Evolutionary conservation across 1,284 basidiomycete species (phyloP).

Genomic region (Moesziomyces parantarcticus): DNA sequence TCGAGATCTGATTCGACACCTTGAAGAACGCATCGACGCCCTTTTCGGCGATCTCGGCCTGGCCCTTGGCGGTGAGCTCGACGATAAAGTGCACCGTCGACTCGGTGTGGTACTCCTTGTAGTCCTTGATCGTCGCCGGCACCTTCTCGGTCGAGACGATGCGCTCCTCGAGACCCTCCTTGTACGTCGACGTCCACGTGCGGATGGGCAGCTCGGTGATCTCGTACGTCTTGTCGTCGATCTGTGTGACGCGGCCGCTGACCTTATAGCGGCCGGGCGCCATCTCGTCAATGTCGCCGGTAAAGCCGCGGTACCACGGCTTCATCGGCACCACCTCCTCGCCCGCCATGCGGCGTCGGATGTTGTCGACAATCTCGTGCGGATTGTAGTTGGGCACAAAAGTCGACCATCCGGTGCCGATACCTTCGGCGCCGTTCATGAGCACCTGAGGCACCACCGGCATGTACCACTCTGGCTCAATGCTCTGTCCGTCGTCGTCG

Average conservation of each 20-base stretch:
- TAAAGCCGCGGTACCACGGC: conserved; percentile 97
- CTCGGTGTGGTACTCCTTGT: conserved; percentile 77
- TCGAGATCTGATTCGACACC: conserved; percentile 82
- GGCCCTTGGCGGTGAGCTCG: conserved; percentile 81
- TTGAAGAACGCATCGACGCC: conserved; percentile 94
- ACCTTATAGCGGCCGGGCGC: conserved; percentile 89
- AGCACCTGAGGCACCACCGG: conserved; percentile 89
- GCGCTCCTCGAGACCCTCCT: conserved; percentile 84
- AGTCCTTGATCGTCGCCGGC: conserved; percentile 71
- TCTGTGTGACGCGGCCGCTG: conserved; percentile 79
- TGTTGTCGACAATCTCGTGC: conserved; percentile 85
- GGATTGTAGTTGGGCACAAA: conserved; percentile 94
- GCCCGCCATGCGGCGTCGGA: conserved; percentile 85
- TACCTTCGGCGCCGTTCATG: conserved; percentile 95
- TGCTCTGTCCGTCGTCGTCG: conserved; percentile 85
- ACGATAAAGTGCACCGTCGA: conserved; percentile 90
- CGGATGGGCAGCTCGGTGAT: conserved; percentile 96
- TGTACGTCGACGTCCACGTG: conserved; percentile 93
- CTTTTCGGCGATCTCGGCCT: conserved; percentile 87
- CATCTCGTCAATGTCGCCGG: conserved; percentile 81
- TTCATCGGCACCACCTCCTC: conserved; percentile 87
- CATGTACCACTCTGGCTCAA: conserved; percentile 96
- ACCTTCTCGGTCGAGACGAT: conserved; percentile 75
- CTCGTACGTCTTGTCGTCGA: conserved; percentile 88
- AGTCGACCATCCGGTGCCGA: conserved; percentile 99